Evolutionary conservation across 306 rosid genomes (phyloP), one percentile per base, ranked within the genome.

Genomic region (Lablab purpureus): DNA sequence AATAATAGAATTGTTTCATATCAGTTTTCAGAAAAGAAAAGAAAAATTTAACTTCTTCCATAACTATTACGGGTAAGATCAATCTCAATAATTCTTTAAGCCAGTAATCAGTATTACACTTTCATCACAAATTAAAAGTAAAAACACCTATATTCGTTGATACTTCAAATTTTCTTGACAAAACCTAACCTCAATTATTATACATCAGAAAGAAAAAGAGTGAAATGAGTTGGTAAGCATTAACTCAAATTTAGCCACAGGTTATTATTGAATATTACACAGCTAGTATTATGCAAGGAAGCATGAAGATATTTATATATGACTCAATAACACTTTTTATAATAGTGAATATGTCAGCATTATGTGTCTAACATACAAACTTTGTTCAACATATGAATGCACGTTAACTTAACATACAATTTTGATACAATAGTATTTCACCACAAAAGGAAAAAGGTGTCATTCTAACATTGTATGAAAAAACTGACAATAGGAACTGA

Each of bases 401-500:
- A 65, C 27, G 14, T 34, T 66, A 34, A 50, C 40, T 40, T 55
- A 17, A 75, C 28, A 60, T 62, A 75, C 3, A 51, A 66, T 27
- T 41, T 60, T 47, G 50, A 75, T 47, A 37, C 59, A 25, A 40
- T 12, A 7, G 6, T 23, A 77, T 52, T n/a, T 67, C 30, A 67
- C 2, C 18, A 37, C 4, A 25, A 37, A 66, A 75, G 14, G 22
- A n/a, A 10, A 30, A 50, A 27, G 12, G 3, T 34, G 47, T 4
- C 9, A 49, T 71, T 76, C 46, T 77, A 66, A 21, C 65, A 71
- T 23, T 34, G 80, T 8, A 62, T 17, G 30, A 60, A 30, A 63
- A 67, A 62, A 10, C 3, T 56, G 79, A 79, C 60, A 64, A 51
- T 46, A 66, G 62, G n/a, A 88, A 74, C 52, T 66, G 65, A 80